Conservation (phyloP, 495 filamentous ascomycete genomes). For the Ramalina peruviana region DNA sequence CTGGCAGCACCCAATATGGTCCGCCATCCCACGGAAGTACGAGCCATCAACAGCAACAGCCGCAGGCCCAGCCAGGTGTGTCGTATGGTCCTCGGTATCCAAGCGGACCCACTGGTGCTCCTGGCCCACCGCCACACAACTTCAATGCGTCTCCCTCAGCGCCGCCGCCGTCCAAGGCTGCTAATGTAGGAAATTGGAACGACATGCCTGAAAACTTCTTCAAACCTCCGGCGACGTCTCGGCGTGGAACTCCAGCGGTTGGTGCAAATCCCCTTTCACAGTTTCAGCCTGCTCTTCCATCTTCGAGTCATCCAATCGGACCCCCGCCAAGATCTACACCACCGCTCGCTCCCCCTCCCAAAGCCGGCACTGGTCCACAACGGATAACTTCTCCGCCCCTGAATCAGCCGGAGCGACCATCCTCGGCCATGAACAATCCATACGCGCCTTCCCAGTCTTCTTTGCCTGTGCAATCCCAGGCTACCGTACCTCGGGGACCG, state of each 20-base stretch:
- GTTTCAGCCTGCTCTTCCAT: slow-evolving; percentile 29
- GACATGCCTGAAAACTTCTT: slow-evolving; percentile 75
- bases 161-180: slow-evolving; percentile 54
- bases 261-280: slow-evolving; percentile 49
- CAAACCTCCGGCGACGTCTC: slow-evolving; percentile 49
- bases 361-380: slow-evolving; percentile 35
- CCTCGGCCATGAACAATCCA: slow-evolving; percentile 47
- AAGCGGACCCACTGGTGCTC: slow-evolving; percentile 25
- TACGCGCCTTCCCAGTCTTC: slow-evolving; percentile 47
- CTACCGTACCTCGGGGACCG: slow-evolving; percentile 53
- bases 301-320: slow-evolving; percentile 33
- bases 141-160: slow-evolving; percentile 45
- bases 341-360: slow-evolving; percentile 42
- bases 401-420: slow-evolving; percentile 35
- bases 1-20: slow-evolving; percentile 13
- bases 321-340: slow-evolving; percentile 29
- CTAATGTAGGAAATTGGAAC: slow-evolving; percentile 74
- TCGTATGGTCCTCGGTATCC: slow-evolving; percentile 27
- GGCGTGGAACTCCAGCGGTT: slow-evolving; percentile 56
- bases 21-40: slow-evolving; percentile 24
- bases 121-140: slow-evolving; percentile 39
- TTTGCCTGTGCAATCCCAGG: slow-evolving; percentile 30
- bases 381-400: slow-evolving; percentile 42
- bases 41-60: slow-evolving; percentile 37
- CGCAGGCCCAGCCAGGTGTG: slow-evolving; percentile 13